Percentiles rank a stretch among this genome's conserved stretches.
phyloP scores from a whole-genome alignment of 73 alveolate genomes.

The Paramecium bursaria region DNA sequence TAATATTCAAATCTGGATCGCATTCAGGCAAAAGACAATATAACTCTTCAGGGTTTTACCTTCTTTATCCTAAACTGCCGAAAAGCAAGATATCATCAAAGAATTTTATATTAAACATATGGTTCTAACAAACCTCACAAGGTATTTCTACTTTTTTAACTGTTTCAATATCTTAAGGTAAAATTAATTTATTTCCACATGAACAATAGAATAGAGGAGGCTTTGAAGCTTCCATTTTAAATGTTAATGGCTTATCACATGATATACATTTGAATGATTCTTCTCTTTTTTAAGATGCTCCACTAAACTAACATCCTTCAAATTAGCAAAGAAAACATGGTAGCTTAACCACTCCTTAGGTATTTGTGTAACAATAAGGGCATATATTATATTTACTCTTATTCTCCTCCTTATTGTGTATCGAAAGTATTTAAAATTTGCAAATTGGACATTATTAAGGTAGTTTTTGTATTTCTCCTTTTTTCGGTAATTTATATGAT shows the following conservation, averaged over 20 bases:
- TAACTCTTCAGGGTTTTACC: not conserved
- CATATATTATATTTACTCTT: constrained; percentile 54
- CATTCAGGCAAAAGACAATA: not conserved
- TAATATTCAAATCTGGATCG: not conserved
- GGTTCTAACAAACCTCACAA: too few relatives aligned
- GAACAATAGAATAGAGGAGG: too few relatives aligned
- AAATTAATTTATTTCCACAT: too few relatives aligned
- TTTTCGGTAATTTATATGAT: constrained; percentile 13
- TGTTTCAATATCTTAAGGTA: too few relatives aligned
- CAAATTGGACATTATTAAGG: constrained; percentile 1
- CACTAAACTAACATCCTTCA: constrained; percentile 14
- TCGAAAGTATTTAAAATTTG: constrained; percentile 26
- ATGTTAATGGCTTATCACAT: too few relatives aligned
- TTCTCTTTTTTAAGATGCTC: not conserved
- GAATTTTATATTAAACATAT: not conserved
- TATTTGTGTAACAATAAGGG: constrained; percentile 60
- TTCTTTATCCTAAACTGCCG: not conserved
- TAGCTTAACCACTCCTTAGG: constrained; percentile 32
- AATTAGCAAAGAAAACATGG: constrained; percentile 22
- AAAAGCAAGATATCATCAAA: not conserved
- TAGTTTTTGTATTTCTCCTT: not conserved
- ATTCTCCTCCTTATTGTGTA: constrained; percentile 13
- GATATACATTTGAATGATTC: too few relatives aligned
- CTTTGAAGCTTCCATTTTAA: too few relatives aligned
- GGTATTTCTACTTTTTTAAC: too few relatives aligned